Percentiles rank a stretch among this genome's conserved stretches.
Evolutionary conservation across 2,329 filamentous ascomycete species (phyloP).

Genomic region (Pseudocercospora crystallina): DNA sequence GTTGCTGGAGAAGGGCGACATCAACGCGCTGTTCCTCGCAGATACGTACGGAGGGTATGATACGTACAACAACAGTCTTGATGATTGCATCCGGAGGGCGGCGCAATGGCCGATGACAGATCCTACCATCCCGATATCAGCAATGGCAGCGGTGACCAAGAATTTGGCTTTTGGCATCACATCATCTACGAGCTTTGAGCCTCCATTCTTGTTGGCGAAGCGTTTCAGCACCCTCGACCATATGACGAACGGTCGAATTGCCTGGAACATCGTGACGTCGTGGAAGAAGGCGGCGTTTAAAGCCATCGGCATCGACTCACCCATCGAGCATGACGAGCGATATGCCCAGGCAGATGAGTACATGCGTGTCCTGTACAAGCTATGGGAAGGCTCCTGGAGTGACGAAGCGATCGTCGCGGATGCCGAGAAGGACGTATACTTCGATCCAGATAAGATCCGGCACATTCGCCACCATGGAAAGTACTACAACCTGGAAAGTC

Average conservation of each 20-base stretch:
- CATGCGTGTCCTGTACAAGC: slow-evolving; percentile 61
- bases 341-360: slow-evolving; percentile 65
- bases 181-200: slow-evolving; percentile 62
- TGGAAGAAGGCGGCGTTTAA: slow-evolving; percentile 65
- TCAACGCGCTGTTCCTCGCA: slow-evolving; percentile 65
- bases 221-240: slow-evolving; percentile 64
- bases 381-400: slow-evolving; percentile 56
- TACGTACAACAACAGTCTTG: slow-evolving; percentile 52
- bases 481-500: slow-evolving; percentile 49
- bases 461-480: slow-evolving; percentile 62
- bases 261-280: slow-evolving; percentile 67
- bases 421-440: slow-evolving; percentile 55
- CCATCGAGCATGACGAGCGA: slow-evolving; percentile 61
- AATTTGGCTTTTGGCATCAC: slow-evolving; percentile 64
- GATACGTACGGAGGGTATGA: slow-evolving; percentile 66
- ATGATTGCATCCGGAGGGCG: slow-evolving; percentile 55
- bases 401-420: slow-evolving; percentile 58
- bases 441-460: slow-evolving; percentile 59
- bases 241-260: slow-evolving; percentile 60
- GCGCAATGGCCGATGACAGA: slow-evolving; percentile 67
- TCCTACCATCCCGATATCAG: slow-evolving; percentile 62
- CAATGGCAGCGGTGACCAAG: slow-evolving; percentile 67
- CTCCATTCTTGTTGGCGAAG: slow-evolving; percentile 62
- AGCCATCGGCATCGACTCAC: slow-evolving; percentile 59
- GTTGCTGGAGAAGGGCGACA: slow-evolving; percentile 60